These are phyloP conservation scores for Petunia hybrid DNA, from an alignment of 305 asterid species.

Conservation along the genomic window DNA sequence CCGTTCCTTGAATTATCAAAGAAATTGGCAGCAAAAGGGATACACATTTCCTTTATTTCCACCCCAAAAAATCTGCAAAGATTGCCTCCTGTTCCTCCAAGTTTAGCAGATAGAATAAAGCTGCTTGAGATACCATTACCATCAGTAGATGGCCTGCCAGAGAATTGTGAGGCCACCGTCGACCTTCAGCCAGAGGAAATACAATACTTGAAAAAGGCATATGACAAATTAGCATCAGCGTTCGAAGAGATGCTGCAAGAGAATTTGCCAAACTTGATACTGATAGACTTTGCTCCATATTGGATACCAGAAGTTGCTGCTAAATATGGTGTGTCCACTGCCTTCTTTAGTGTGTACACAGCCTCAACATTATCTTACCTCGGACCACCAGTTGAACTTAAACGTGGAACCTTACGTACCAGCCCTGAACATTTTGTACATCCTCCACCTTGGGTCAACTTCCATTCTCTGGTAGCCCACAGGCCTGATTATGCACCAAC, in stretches of 20 bases:
- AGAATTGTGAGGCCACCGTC: constrained; percentile 51
- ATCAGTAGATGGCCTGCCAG: constrained; percentile 44
- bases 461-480: constrained; percentile 45
- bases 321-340: constrained; percentile 38
- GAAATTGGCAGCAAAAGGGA: constrained; percentile 38
- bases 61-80: constrained; percentile 50
- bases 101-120: constrained; percentile 31
- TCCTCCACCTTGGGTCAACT: constrained; percentile 48
- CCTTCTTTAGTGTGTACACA: constrained; percentile 46
- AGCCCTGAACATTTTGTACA: constrained; percentile 35
- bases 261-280: constrained; percentile 40
- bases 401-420: constrained; percentile 33
- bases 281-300: constrained; percentile 45
- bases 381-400: constrained; percentile 45
- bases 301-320: constrained; percentile 42
- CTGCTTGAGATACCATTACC: constrained; percentile 45
- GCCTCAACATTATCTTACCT: constrained; percentile 47
- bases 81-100: constrained; percentile 43
- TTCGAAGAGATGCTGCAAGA: constrained; percentile 37
- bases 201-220: constrained; percentile 47
- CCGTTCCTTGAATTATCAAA: constrained; percentile 43
- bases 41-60: constrained; percentile 37
- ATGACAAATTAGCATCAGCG: constrained; percentile 46
- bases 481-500: constrained; percentile 43
- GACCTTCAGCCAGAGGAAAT: constrained; percentile 43